Conservation (phyloP, 345 rosid genomes). For the Populus alba region DNA sequence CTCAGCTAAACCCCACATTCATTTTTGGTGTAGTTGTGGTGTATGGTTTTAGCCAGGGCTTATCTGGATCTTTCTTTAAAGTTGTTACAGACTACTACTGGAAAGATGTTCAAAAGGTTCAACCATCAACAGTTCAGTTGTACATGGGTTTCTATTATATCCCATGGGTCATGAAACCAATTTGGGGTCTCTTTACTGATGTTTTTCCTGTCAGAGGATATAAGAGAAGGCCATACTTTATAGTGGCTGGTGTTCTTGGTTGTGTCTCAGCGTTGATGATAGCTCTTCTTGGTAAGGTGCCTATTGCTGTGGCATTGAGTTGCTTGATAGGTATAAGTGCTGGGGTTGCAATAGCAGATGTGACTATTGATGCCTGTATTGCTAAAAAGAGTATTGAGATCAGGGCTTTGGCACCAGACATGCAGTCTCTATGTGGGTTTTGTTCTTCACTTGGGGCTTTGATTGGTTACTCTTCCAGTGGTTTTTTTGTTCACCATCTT, state of each 20-base stretch:
- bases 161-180: conserved; percentile 77
- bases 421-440: conserved; percentile 76
- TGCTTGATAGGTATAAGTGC: conserved; percentile 67
- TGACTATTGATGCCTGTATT: conserved; percentile 82
- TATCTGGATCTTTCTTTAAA: conserved; percentile 69
- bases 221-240: conserved; percentile 66
- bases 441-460: conserved; percentile 82
- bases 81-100: conserved; percentile 77
- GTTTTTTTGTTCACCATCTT: conserved; percentile 61
- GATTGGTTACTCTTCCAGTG: conserved; percentile 65
- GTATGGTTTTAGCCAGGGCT: conserved; percentile 76
- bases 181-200: conserved; percentile 79
- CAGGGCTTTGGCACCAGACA: conserved; percentile 63
- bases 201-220: conserved; percentile 69
- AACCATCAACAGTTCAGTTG: conserved; percentile 72
- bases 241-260: conserved; percentile 64
- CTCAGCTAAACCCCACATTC: conserved; percentile 58
- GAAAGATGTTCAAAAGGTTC: conserved; percentile 74
- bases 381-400: conserved; percentile 66
- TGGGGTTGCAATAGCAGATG: conserved; percentile 77
- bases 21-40: conserved; percentile 59
- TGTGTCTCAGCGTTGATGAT: conserved; percentile 48
- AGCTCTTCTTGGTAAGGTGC: conserved; percentile 44
- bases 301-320: conserved; percentile 49
- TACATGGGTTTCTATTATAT: conserved; percentile 70